Conservation (phyloP, 2,329 filamentous ascomycete genomes). For the Colletotrichum australisinense region DNA sequence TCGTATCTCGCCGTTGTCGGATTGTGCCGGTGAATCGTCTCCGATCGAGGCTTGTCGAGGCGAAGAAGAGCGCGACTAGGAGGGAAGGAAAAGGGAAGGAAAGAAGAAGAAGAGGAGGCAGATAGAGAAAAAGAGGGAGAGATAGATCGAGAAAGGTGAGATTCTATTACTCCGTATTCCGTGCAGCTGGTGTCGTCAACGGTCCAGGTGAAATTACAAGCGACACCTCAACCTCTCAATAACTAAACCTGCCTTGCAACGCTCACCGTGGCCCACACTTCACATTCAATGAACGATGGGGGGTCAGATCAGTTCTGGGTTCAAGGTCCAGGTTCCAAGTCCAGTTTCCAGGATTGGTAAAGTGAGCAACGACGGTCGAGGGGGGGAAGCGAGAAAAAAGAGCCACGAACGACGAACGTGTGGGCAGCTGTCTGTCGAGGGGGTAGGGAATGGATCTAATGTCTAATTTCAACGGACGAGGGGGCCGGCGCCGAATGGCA, state of each 20-base stretch:
- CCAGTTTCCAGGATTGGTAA: constrained; percentile 20
- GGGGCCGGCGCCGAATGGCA: constrained; percentile 23
- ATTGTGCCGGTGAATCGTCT: constrained; percentile 31
- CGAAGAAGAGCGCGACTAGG: constrained; percentile 24
- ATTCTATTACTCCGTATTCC: background rate
- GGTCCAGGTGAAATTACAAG: constrained; percentile 33
- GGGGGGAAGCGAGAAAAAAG: background rate
- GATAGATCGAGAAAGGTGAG: constrained; percentile 8
- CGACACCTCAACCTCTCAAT: constrained; percentile 24
- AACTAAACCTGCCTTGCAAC: constrained; percentile 16
- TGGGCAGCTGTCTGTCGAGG: constrained; percentile 2
- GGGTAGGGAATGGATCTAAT: background rate
- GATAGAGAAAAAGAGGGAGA: constrained; percentile 8
- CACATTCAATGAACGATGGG: constrained; percentile 17
- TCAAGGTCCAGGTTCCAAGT: constrained; percentile 21
- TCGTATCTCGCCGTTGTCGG: constrained; percentile 36
- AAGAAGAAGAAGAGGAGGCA: constrained; percentile 14
- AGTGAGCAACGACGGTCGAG: constrained; percentile 9
- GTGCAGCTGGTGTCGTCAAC: constrained; percentile 26
- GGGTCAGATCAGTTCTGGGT: constrained; percentile 28
- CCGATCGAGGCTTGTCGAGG: constrained; percentile 34
- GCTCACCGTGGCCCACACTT: constrained; percentile 24
- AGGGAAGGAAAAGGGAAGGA: constrained; percentile 13
- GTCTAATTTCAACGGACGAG: constrained; percentile 34
- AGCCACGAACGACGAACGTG: constrained; percentile 14